phyloP scores from a whole-genome alignment of 495 filamentous ascomycete genomes.

The Penicillium robsamsonii region DNA sequence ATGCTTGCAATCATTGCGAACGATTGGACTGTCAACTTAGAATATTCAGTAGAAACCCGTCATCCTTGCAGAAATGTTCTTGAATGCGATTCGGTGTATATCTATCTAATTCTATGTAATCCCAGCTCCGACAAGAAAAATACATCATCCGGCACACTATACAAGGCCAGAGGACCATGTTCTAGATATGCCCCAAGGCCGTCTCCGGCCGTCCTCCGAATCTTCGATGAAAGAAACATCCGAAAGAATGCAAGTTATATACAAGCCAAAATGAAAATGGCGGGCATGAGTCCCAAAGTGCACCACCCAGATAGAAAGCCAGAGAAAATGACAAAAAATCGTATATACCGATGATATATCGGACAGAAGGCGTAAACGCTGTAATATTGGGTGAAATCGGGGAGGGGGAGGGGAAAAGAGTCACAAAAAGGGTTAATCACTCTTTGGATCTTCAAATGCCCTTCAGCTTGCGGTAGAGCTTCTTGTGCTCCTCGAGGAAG shows the following conservation, averaged over 20 bases:
- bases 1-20: not conserved
- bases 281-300: constrained; percentile 19
- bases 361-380: constrained; percentile 55
- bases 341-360: constrained; percentile 20
- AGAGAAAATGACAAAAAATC: constrained; percentile 11
- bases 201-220: not conserved
- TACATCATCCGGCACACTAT: constrained; percentile 15
- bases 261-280: constrained; percentile 21
- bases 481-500: constrained; percentile 80
- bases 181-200: not conserved
- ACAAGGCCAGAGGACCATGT: constrained; percentile 7
- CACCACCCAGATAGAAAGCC: constrained; percentile 21
- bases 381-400: constrained; percentile 20
- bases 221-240: constrained; percentile 10
- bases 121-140: constrained; percentile 11
- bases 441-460: constrained; percentile 29
- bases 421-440: constrained; percentile 23
- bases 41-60: not conserved
- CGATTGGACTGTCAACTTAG: not conserved
- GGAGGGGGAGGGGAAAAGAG: constrained; percentile 9
- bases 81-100: constrained; percentile 24
- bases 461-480: constrained; percentile 50
- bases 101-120: constrained; percentile 30
- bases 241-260: constrained; percentile 29
- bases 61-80: constrained; percentile 22